These are phyloP conservation scores for Pyrenula aspistea DNA, from an alignment of 495 filamentous ascomycete species.

Conservation along the genomic window DNA sequence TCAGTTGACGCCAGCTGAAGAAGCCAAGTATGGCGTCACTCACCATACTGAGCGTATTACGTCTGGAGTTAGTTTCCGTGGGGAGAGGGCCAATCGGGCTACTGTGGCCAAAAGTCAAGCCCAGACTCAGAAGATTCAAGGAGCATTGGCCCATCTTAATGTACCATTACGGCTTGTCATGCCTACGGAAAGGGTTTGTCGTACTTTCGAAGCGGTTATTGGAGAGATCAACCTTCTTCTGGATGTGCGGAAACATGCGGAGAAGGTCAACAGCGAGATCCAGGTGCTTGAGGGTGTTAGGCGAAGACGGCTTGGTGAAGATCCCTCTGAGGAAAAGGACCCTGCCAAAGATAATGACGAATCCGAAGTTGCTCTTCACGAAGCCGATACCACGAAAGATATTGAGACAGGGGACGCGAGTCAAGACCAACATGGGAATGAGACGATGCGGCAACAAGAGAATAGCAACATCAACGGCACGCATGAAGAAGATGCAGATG, in stretches of 20 bases:
- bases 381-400: background rate
- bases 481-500: slow-evolving; percentile 4
- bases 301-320: slow-evolving; percentile 45
- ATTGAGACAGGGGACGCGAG: slow-evolving; percentile 1
- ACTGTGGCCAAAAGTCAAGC: slow-evolving; percentile 72
- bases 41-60: slow-evolving; percentile 79
- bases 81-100: slow-evolving; percentile 71
- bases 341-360: slow-evolving; percentile 24
- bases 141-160: slow-evolving; percentile 65
- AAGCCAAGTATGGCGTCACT: slow-evolving; percentile 67
- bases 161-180: slow-evolving; percentile 69
- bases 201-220: slow-evolving; percentile 72
- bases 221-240: slow-evolving; percentile 60
- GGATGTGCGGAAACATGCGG: slow-evolving; percentile 68
- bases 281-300: slow-evolving; percentile 52
- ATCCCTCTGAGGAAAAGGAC: slow-evolving; percentile 11
- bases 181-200: slow-evolving; percentile 71
- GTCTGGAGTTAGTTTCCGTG: slow-evolving; percentile 62
- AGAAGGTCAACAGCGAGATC: slow-evolving; percentile 81
- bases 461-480: slow-evolving; percentile 1
- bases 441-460: slow-evolving; percentile 3
- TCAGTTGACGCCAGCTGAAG: slow-evolving; percentile 61
- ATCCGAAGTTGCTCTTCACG: slow-evolving; percentile 13
- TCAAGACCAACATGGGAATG: background rate
- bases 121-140: slow-evolving; percentile 69